phyloP scores from a whole-genome alignment of 75 land plant genomes.

The Pinus taeda region DNA sequence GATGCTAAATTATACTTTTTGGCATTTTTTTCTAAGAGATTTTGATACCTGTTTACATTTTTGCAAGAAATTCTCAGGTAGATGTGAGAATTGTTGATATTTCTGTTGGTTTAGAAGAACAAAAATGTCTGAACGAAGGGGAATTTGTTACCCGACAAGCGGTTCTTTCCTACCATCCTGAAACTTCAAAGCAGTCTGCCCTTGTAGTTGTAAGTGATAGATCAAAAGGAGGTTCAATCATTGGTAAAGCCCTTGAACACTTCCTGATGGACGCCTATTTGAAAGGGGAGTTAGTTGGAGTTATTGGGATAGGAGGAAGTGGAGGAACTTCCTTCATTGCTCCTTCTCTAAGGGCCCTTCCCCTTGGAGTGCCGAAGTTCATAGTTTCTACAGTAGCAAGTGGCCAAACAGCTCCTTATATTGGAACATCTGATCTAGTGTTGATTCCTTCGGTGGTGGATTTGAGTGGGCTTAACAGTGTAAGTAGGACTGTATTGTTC shows the following conservation, averaged over 20 bases:
- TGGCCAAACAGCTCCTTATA: slow-evolving; percentile 80
- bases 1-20: neutral
- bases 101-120: slow-evolving; percentile 40
- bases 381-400: slow-evolving; percentile 94
- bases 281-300: slow-evolving; percentile 52
- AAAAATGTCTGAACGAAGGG: slow-evolving; percentile 14
- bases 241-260: slow-evolving; percentile 62
- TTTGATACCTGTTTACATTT: slow-evolving; percentile 4
- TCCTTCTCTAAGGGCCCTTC: slow-evolving; percentile 76
- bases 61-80: slow-evolving; percentile 40
- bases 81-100: slow-evolving; percentile 82
- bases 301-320: slow-evolving; percentile 90
- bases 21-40: neutral
- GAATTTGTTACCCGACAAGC: slow-evolving; percentile 52
- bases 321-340: slow-evolving; percentile 91
- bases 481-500: slow-evolving; percentile 63
- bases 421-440: slow-evolving; percentile 81
- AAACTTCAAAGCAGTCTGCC: slow-evolving; percentile 3
- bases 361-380: slow-evolving; percentile 85
- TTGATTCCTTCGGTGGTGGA: slow-evolving; percentile 94
- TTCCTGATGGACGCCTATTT: slow-evolving; percentile 44
- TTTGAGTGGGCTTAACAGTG: slow-evolving; percentile 81
- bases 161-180: slow-evolving; percentile 47
- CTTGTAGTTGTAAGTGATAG: slow-evolving; percentile 75
- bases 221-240: slow-evolving; percentile 57